Conservation (phyloP, 768 basidiomycete species). For the Tricholoma hemisulphureum region DNA sequence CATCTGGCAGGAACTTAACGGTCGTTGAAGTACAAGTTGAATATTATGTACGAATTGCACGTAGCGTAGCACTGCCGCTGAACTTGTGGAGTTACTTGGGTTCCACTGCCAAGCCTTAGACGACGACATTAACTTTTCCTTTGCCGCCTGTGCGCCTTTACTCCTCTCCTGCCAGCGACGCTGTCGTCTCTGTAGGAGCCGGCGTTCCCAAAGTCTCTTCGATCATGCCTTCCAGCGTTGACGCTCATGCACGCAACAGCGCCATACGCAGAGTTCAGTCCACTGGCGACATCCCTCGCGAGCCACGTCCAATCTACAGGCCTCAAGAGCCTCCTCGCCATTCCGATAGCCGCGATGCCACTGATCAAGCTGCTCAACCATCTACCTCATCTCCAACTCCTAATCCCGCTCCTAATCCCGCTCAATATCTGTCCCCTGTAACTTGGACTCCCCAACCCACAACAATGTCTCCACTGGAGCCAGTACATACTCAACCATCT, state of each 20-base stretch:
- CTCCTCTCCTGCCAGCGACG: neutral
- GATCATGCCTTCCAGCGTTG: slow-evolving; percentile 2
- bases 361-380: neutral
- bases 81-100: too few relatives aligned
- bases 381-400: neutral
- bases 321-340: slow-evolving; percentile 14
- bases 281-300: slow-evolving; percentile 37
- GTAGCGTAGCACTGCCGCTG: neutral
- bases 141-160: too few relatives aligned
- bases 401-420: neutral
- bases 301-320: slow-evolving; percentile 22
- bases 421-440: neutral
- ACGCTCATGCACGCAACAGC: slow-evolving; percentile 20
- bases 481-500: neutral
- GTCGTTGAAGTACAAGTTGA: slow-evolving; percentile 12
- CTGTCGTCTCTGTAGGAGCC: neutral
- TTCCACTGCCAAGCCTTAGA: too few relatives aligned
- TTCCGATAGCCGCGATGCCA: slow-evolving; percentile 12
- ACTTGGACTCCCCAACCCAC: neutral
- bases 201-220: neutral
- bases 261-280: slow-evolving; percentile 39
- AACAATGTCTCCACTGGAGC: neutral
- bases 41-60: neutral
- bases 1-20: slow-evolving; percentile 49
- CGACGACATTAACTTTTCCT: too few relatives aligned